Base-by-base conservation (phyloP, 306 rosid species). In the Acacia crassicarpa region DNA sequence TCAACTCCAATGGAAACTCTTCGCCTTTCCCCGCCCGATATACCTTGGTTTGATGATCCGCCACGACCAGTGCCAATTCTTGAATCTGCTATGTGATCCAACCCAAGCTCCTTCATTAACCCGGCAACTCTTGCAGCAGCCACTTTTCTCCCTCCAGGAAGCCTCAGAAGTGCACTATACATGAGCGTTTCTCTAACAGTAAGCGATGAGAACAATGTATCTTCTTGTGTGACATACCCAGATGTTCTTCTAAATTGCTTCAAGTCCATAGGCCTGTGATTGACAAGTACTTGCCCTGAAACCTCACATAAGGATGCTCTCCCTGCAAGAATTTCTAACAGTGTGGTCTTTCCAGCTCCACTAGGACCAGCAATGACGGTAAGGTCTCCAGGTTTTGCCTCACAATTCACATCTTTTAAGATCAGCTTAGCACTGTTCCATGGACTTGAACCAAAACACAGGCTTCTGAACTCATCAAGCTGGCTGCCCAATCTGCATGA, bases 321-420 rank as follows among this genome's bases (percentile, higher is more conserved):
- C 66, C 97, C 98, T 0, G 95, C 95, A 58, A 95, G 92, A 87
- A 89, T 89, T 80, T 95, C 98, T 25, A 95, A 93, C 89, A 95
- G 89, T 1, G 98, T 95, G 67, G 97, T 91, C 91, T 95, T 95
- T 33, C 99, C 99, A 59, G 99, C 99, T 44, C 99, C 99, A 86
- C 99, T 95, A n/a, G 98, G 99, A 62, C 99, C 99, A 2, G 92
- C 99, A 75, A 95, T 95, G 4, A 97, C 97, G 12, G 99, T 95
- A 10, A 95, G 51, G 80, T 92, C 93, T 45, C 90, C 91, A 41
- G 93, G 91, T 87, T 88, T 91, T 68, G 97, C 98, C 69, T 92
- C 97, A 65, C 98, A 95, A 45, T 74, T 92, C 6, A 95, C 92
- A 81, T 87, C 85, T 89, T 86, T 93, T 90, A 95, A 80, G 78